A percentile compares a stretch with the other conserved stretches of the same genome.
These are phyloP conservation scores for Oryza glumipatula DNA, from an alignment of 176 grass and related monocot species.

Conservation along the genomic window DNA sequence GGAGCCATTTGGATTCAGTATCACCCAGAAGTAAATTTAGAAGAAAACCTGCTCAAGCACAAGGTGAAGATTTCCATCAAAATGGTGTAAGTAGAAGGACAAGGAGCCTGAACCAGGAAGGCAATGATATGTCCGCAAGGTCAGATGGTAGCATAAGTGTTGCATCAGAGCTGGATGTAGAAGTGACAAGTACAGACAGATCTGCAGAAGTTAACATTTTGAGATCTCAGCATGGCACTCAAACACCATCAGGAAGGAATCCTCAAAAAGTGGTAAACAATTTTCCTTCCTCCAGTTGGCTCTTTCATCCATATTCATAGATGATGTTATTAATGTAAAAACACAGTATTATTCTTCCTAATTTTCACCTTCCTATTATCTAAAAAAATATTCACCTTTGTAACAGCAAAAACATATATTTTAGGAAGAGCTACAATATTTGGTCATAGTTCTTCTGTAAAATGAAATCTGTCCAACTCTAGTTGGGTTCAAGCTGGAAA, in stretches of 20 bases:
- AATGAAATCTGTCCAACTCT: not conserved
- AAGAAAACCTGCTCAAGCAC: constrained; percentile 66
- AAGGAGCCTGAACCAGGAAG: constrained; percentile 55
- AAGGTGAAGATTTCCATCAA: constrained; percentile 57
- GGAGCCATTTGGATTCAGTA: constrained; percentile 61
- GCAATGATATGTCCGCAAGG: constrained; percentile 63
- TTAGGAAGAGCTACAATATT: constrained; percentile 3
- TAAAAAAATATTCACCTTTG: not conserved
- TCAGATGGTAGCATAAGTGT: constrained; percentile 64
- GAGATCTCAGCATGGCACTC: constrained; percentile 49
- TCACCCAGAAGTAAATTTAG: constrained; percentile 74
- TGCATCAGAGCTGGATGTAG: constrained; percentile 56
- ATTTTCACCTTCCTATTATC: constrained; percentile 1
- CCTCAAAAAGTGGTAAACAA: constrained; percentile 60
- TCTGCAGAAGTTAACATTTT: constrained; percentile 51
- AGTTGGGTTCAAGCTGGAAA: not conserved
- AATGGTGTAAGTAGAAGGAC: constrained; percentile 56
- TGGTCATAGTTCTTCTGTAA: not conserved
- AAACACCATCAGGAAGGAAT: constrained; percentile 58
- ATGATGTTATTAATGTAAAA: constrained; percentile 27
- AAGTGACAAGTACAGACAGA: constrained; percentile 67
- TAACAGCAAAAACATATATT: not conserved
- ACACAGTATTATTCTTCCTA: constrained; percentile 13
- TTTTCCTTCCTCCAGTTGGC: constrained; percentile 33
- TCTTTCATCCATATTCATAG: not conserved